Evolutionary conservation across 495 filamentous ascomycete species (phyloP), one percentile per base, ranked within the genome.

Genomic region (Astrothelium subdiscretum): DNA sequence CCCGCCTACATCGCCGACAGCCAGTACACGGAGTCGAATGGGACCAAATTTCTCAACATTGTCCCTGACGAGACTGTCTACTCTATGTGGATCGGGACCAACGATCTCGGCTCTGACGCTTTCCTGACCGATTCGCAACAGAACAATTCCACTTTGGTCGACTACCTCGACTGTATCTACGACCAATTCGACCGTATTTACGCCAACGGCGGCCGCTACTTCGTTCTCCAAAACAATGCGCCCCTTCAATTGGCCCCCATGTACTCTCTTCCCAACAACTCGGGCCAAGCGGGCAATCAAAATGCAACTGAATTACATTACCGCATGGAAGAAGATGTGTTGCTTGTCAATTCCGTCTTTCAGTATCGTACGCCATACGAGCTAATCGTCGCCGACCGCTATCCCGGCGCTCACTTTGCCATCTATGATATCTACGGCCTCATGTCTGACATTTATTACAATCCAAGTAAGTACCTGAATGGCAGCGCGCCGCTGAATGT

Each of bases 31-130:
- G 69, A 73, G 61, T 31, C 68, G 1, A 72, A 74, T 8, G 69
- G 67, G 10, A 78, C 74, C 61, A 76, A 76, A 18, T 86, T 83
- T 71, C 73, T 80, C 31, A 71, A 76, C 58, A 76, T 81, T 57
- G 76, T 74, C 0, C 62, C 76, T 20, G 67, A 78, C n/a, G 82
- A 83, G 63, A 87, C 85, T 2, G 84, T 88, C 4, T 90, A 88
- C 65, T 75, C 83, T 0, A 80, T 90, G 38, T 92, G 86, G 87
- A 89, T 90, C 66, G 87, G 88, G 0, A 89, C 87, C 59, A 91
- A 90, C 67, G 88, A 92, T 68, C 75, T 92, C 12, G 87, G 87
- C 38, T 77, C 72, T 59, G 69, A 77, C 52, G 84, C 77, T 27
- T 85, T 90, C 68, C 68, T 90, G 29, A 81, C 79, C 22, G 85